Base-by-base conservation (phyloP, 345 rosid species). In the Euclidium syriacum region DNA sequence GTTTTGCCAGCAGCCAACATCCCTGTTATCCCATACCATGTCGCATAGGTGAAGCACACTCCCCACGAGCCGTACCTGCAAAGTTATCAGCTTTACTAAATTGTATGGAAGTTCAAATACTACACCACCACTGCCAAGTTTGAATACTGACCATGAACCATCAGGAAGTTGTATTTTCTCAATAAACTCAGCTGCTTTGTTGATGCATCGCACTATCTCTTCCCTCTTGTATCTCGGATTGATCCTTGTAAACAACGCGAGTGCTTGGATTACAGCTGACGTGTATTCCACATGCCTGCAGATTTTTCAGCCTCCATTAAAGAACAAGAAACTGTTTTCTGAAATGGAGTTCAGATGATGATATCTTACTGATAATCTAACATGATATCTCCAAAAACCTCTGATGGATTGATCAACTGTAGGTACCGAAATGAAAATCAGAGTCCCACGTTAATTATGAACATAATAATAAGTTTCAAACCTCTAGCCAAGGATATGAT, bases 61-160 rank as follows among this genome's bases (percentile, higher is more conserved):
- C 94, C 94, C 94, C 96, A 88, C 0, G 87, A 82, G 0, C 94
- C 96, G 22, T 85, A 85, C 95, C n/a, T n/a, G n/a, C n/a, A n/a
- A n/a, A n/a, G n/a, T n/a, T n/a, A n/a, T n/a, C n/a, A n/a, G n/a
- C n/a, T n/a, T n/a, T n/a, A n/a, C n/a, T n/a, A n/a, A n/a, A n/a
- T n/a, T n/a, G n/a, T n/a, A n/a, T n/a, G n/a, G n/a, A n/a, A n/a
- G n/a, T n/a, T n/a, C n/a, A n/a, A n/a, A n/a, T n/a, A n/a, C n/a
- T n/a, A n/a, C n/a, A n/a, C n/a, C n/a, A n/a, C n/a, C n/a, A n/a
- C n/a, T n/a, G n/a, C n/a, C n/a, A n/a, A n/a, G n/a, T n/a, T n/a
- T n/a, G n/a, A n/a, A n/a, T n/a, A n/a, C n/a, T n/a, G n/a, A n/a
- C n/a, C 96, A 85, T 4, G 96, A 88, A 10, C 92, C 96, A 42